Conservation (phyloP, 345 rosid species). For the Lagerstroemia speciosa region DNA sequence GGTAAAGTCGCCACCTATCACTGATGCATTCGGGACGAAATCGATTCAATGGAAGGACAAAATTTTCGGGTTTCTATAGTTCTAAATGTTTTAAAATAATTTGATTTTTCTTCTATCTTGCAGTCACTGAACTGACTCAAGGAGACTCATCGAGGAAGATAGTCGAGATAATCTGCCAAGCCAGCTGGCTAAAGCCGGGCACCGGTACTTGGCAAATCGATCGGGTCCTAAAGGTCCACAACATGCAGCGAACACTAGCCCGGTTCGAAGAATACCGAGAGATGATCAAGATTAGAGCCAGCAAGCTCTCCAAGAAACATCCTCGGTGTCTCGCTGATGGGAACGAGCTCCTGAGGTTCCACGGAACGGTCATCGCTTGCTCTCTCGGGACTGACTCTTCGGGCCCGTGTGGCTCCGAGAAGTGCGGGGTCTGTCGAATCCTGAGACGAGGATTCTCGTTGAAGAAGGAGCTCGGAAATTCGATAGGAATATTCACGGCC, state of each 20-base stretch:
- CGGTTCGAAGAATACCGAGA: conserved; percentile 61
- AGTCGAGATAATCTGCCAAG: conserved; percentile 57
- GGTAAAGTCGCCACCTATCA: conserved; percentile 21
- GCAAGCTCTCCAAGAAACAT: conserved; percentile 41
- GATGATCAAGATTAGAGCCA: conserved; percentile 43
- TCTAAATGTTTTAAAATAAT: background rate
- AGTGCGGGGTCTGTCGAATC: conserved; percentile 49
- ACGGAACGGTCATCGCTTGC: conserved; percentile 45
- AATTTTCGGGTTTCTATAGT: background rate
- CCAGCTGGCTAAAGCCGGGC: conserved; percentile 22
- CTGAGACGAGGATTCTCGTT: conserved; percentile 40
- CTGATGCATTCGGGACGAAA: background rate
- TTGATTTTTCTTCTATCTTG: background rate
- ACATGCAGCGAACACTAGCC: conserved; percentile 37
- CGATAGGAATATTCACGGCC: conserved; percentile 39
- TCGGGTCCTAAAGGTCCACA: conserved; percentile 46
- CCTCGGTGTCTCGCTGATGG: conserved; percentile 44
- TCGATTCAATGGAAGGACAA: background rate
- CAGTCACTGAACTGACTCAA: conserved; percentile 49
- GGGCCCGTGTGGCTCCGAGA: conserved; percentile 30
- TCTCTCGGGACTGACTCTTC: conserved; percentile 35
- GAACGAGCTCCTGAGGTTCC: conserved; percentile 63
- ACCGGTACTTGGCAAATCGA: conserved; percentile 21
- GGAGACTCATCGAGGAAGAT: conserved; percentile 62
- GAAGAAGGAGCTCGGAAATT: conserved; percentile 15